Evolutionary conservation across 768 basidiomycete genomes (phyloP).

Genomic region (Pleurotus citrinopileatus): DNA sequence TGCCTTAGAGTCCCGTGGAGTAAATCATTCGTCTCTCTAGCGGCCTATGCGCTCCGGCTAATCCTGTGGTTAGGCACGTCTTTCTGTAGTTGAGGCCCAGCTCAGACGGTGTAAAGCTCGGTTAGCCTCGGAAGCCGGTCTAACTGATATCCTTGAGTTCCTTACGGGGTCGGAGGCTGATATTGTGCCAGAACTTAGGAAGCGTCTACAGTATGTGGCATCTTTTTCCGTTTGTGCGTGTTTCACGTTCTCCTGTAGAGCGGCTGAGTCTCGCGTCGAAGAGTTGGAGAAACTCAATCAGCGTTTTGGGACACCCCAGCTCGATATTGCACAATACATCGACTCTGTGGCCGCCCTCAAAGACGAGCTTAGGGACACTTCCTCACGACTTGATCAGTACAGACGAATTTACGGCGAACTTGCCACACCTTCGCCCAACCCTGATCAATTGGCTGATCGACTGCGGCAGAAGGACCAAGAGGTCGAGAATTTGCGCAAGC

Average conservation of each 20-base stretch:
- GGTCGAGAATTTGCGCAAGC: constrained; percentile 55
- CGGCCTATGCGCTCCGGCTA: constrained; percentile 10
- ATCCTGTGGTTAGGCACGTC: constrained; percentile 55
- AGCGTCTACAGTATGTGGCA: constrained; percentile 49
- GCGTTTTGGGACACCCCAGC: constrained; percentile 43
- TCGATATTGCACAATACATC: constrained; percentile 51
- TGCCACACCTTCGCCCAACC: constrained; percentile 52
- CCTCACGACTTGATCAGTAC: constrained; percentile 55
- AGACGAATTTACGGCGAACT: constrained; percentile 60
- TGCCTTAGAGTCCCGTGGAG: constrained; percentile 61
- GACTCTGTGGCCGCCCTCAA: constrained; percentile 48
- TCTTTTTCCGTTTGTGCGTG: not conserved
- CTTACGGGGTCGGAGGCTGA: constrained; percentile 57
- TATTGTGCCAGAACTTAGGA: constrained; percentile 46
- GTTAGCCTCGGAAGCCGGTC: constrained; percentile 70
- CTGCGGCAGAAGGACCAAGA: constrained; percentile 70
- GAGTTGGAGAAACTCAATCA: constrained; percentile 54
- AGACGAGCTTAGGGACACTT: constrained; percentile 42
- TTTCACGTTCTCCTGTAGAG: constrained; percentile 30
- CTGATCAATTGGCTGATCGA: constrained; percentile 45
- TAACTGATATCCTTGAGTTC: constrained; percentile 72
- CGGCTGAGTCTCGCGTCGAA: constrained; percentile 44
- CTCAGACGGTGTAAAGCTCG: constrained; percentile 67
- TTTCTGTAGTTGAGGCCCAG: constrained; percentile 69
- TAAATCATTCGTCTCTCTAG: constrained; percentile 20